Evolutionary conservation across 2,329 filamentous ascomycete genomes (phyloP), one percentile per base, ranked within the genome.

Genomic region (Xylariaceae sp.): DNA sequence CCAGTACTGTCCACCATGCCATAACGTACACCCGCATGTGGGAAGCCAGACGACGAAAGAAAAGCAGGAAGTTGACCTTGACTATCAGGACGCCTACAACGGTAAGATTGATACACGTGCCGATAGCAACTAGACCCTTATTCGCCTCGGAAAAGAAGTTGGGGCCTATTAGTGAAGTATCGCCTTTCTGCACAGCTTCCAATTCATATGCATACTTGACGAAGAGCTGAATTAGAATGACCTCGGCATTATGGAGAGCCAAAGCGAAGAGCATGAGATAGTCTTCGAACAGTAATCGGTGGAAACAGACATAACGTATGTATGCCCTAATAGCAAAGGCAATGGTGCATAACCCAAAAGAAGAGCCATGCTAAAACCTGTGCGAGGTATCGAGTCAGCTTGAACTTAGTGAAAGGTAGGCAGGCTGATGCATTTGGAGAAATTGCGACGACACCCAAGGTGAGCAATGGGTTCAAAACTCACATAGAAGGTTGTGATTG

Each of bases 31-130:
- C 46, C 5, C 19, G 19, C 0, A 61, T 20, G 12, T 58, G 29
- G 10, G 49, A 12, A 0, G 55, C 54, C 16, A 63, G 43, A 7
- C 61, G 53, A 3, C 20, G 41, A 29, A 61, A 61, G 40, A 63
- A 63, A 9, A 58, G 3, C 14, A 63, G 20, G 40, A 61, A 63
- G 37, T 44, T 63, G 19, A 61, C 20, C 20, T 63, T 63, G 51
- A 63, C 48, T 1, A 50, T 70, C 73, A 20, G 71, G 62, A 52
- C 71, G 58, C 20, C 60, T n/a, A n/a, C n/a, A n/a, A n/a, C n/a
- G n/a, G n/a, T n/a, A n/a, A n/a, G n/a, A n/a, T n/a, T n/a, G n/a
- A n/a, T n/a, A n/a, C n/a, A n/a, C n/a, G n/a, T n/a, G n/a, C n/a
- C n/a, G n/a, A n/a, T n/a, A n/a, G n/a, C n/a, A n/a, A n/a, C n/a